phyloP scores from a whole-genome alignment of 2,329 filamentous ascomycete species.

The Paradendryphiella salina region DNA sequence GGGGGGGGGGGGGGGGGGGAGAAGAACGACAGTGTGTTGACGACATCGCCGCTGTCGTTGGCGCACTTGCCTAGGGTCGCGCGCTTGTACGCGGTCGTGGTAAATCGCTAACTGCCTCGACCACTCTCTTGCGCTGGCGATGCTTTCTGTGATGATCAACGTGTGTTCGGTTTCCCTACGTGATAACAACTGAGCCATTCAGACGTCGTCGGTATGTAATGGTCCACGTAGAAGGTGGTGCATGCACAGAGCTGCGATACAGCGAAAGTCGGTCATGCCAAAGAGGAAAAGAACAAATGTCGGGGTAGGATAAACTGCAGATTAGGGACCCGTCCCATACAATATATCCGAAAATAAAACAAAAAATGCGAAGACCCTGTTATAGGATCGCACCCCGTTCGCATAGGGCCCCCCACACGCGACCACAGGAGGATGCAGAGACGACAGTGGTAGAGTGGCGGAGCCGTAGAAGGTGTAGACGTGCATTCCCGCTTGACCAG shows the following conservation, averaged over 20 bases:
- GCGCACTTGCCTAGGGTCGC: neutral
- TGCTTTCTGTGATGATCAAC: too few species aligned
- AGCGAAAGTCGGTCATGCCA: neutral
- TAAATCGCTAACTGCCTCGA: neutral
- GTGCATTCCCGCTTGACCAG: too few species aligned
- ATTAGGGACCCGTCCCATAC: neutral
- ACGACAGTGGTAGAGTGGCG: too few species aligned
- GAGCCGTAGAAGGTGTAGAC: too few species aligned
- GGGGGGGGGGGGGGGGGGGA: too few species aligned
- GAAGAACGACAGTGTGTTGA: neutral
- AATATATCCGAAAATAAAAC: neutral
- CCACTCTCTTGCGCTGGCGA: neutral
- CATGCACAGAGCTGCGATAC: too few species aligned
- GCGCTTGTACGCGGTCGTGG: neutral
- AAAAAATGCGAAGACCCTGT: neutral
- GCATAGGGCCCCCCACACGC: neutral
- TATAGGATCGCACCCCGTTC: neutral
- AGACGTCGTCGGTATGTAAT: too few species aligned
- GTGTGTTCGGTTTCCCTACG: too few species aligned
- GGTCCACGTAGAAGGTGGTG: neutral
- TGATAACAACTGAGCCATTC: too few species aligned
- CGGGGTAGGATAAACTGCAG: neutral
- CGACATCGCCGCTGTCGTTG: neutral
- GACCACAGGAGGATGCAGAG: neutral
- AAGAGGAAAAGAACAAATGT: neutral